phyloP scores from a whole-genome alignment of 1,284 basidiomycete genomes.

The Coniferiporia weirii region DNA sequence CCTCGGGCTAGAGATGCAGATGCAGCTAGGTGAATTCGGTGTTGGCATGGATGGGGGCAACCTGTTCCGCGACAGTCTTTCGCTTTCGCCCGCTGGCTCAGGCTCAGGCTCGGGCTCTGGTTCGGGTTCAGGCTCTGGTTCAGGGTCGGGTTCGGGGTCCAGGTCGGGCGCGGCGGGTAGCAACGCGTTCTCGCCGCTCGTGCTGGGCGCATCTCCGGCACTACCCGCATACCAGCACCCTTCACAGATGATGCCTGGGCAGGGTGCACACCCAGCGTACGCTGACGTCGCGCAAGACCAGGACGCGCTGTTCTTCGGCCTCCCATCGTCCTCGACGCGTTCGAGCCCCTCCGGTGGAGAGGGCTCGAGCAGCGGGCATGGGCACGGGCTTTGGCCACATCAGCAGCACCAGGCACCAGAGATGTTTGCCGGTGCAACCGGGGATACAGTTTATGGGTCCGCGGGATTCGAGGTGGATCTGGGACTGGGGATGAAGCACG shows the following conservation, averaged over 20 bases:
- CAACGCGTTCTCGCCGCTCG: conserved; percentile 1
- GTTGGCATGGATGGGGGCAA: neutral
- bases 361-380: no score
- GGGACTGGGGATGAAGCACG: neutral
- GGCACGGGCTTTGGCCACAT: no score
- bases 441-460: no score
- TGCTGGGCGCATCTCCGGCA: neutral
- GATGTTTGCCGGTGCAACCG: neutral
- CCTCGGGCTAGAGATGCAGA: neutral
- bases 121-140: neutral
- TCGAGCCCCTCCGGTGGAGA: neutral
- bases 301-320: conserved; percentile 1
- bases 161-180: neutral
- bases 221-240: neutral
- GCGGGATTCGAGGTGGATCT: neutral
- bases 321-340: neutral
- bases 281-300: neutral
- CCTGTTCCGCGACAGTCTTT: neutral
- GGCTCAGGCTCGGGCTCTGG: conserved; percentile 5
- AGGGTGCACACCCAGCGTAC: neutral
- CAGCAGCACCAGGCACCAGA: no score
- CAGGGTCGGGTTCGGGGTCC: neutral
- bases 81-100: conserved; percentile 6
- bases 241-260: neutral
- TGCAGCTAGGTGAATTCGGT: neutral